phyloP scores from a whole-genome alignment of 768 basidiomycete species.

The Tulasnella sp. region DNA sequence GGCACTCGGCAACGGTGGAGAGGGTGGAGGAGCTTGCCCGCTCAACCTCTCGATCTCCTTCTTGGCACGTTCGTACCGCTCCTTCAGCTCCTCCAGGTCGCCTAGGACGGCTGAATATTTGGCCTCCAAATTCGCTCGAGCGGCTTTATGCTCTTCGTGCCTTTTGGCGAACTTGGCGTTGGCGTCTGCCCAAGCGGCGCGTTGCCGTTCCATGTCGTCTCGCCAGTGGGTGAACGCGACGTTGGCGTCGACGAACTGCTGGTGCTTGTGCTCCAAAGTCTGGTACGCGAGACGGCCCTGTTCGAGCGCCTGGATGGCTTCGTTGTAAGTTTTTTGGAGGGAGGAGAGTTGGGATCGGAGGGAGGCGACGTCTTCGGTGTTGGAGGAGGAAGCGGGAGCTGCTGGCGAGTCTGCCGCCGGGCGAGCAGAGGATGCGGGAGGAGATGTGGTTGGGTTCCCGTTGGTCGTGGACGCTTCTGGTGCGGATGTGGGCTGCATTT shows the following conservation, averaged over 20 bases:
- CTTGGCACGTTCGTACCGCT: slow-evolving; percentile 22
- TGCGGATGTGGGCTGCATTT: background rate
- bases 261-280: slow-evolving; percentile 25
- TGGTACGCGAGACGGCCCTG: slow-evolving; percentile 19
- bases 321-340: slow-evolving; percentile 17
- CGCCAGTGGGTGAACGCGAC: slow-evolving; percentile 29
- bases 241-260: slow-evolving; percentile 29
- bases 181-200: slow-evolving; percentile 28
- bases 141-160: slow-evolving; percentile 28
- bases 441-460: background rate
- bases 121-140: slow-evolving; percentile 25
- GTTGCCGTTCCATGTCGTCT: slow-evolving; percentile 24
- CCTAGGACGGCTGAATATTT: slow-evolving; percentile 23
- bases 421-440: background rate
- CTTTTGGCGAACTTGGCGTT: slow-evolving; percentile 30
- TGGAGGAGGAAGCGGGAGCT: background rate
- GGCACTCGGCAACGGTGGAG: slow-evolving; percentile 21
- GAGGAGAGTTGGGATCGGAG: slow-evolving; percentile 21
- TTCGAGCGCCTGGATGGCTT: slow-evolving; percentile 10
- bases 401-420: background rate
- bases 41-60: slow-evolving; percentile 23
- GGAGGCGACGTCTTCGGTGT: slow-evolving; percentile 8
- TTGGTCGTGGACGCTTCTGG: slow-evolving; percentile 6
- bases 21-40: slow-evolving; percentile 5
- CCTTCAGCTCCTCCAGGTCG: slow-evolving; percentile 28